These are phyloP conservation scores for Xylaria sp. DNA, from an alignment of 2,329 filamentous ascomycete genomes.

Conservation along the genomic window DNA sequence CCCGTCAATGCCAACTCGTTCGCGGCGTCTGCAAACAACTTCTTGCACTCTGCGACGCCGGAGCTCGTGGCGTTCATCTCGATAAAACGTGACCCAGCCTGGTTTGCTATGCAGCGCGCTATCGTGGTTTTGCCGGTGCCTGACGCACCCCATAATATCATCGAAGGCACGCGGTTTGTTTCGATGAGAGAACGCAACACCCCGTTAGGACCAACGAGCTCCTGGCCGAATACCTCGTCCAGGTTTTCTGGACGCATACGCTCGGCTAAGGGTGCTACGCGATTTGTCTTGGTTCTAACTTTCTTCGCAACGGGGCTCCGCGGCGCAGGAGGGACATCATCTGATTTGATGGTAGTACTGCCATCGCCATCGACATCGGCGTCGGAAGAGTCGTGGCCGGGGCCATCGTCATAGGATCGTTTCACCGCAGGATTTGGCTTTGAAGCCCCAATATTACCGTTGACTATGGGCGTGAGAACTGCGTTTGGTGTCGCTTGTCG, in stretches of 20 bases:
- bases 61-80: conserved; percentile 95
- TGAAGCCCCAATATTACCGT: conserved; percentile 47
- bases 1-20: conserved; percentile 84
- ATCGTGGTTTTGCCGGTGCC: conserved; percentile 93
- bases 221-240: conserved; percentile 90
- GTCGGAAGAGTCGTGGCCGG: conserved; percentile 48
- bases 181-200: conserved; percentile 89
- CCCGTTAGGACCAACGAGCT: conserved; percentile 86
- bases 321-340: conserved; percentile 41
- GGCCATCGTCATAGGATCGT: conserved; percentile 65
- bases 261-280: conserved; percentile 87
- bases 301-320: conserved; percentile 67
- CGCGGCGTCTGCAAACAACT: conserved; percentile 85
- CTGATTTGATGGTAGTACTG: conserved; percentile 42
- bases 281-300: conserved; percentile 74
- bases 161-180: conserved; percentile 85
- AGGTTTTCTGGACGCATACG: conserved; percentile 88
- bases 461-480: conserved; percentile 50
- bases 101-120: conserved; percentile 86
- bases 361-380: conserved; percentile 37
- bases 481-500: conserved; percentile 56
- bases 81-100: conserved; percentile 85
- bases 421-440: conserved; percentile 58
- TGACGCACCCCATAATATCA: conserved; percentile 91
- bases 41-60: conserved; percentile 91